phyloP scores from a whole-genome alignment of 768 basidiomycete species.

The Lactifluus piperatus region DNA sequence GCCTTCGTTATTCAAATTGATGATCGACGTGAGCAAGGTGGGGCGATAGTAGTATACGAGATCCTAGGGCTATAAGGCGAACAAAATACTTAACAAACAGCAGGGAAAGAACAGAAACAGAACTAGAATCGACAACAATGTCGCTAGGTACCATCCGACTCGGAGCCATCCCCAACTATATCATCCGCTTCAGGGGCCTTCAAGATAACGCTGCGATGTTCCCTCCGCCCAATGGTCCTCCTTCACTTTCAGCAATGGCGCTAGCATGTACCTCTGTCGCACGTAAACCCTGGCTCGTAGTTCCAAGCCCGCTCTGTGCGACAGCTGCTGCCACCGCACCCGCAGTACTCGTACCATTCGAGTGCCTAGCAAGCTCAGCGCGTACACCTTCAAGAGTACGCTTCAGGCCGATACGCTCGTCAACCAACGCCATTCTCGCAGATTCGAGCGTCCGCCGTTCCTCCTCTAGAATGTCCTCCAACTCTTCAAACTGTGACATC shows the following conservation, averaged over 20 bases:
- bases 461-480: slow-evolving; percentile 87
- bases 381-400: slow-evolving; percentile 62
- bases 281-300: slow-evolving; percentile 52
- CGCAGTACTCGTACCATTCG: slow-evolving; percentile 25
- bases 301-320: slow-evolving; percentile 38
- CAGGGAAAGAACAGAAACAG: not conserved
- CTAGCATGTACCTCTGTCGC: slow-evolving; percentile 43
- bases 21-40: not conserved
- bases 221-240: slow-evolving; percentile 49
- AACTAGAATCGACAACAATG: not conserved
- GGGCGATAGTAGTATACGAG: slow-evolving; percentile 9
- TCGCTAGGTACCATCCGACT: not conserved
- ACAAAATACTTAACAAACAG: slow-evolving; percentile 17
- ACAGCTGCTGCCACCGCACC: slow-evolving; percentile 26
- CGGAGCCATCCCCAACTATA: not conserved
- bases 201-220: slow-evolving; percentile 42
- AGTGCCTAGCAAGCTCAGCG: slow-evolving; percentile 51
- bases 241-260: slow-evolving; percentile 40
- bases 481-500: slow-evolving; percentile 88
- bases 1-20: not conserved
- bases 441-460: slow-evolving; percentile 83
- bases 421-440: slow-evolving; percentile 67
- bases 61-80: slow-evolving; percentile 16
- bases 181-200: slow-evolving; percentile 15
- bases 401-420: slow-evolving; percentile 66